Percentiles rank a stretch among this genome's conserved stretches.
These are phyloP conservation scores for Russula sp. DNA, from an alignment of 768 basidiomycete genomes.

Conservation along the genomic window DNA sequence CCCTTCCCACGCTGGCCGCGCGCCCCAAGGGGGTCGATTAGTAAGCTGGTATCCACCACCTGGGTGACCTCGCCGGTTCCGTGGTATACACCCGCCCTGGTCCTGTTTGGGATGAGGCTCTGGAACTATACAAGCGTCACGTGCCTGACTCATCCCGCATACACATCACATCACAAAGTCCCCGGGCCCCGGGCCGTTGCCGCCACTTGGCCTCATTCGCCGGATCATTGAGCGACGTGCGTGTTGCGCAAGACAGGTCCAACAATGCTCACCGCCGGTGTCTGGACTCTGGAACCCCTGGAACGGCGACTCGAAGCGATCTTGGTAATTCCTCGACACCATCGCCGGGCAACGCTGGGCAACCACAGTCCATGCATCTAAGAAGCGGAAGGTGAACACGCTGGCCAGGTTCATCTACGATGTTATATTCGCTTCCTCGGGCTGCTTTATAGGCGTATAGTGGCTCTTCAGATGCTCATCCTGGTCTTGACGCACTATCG, in stretches of 20 bases:
- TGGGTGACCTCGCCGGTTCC: no score
- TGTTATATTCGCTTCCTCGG: background rate
- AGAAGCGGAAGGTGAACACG: conserved; percentile 1
- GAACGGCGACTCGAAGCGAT: conserved; percentile 2
- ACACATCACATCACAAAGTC: no score
- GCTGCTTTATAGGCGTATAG: background rate
- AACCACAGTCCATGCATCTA: conserved; percentile 3
- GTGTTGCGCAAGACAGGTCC: conserved; percentile 3
- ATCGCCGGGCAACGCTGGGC: background rate
- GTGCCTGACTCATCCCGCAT: background rate
- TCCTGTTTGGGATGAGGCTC: no score
- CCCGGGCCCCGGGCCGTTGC: no score
- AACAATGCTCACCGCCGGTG: no score
- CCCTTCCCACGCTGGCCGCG: no score
- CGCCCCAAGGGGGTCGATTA: no score
- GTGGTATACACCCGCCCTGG: no score
- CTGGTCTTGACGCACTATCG: background rate
- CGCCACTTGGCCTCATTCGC: conserved; percentile 6
- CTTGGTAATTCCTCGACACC: background rate
- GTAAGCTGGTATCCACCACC: no score
- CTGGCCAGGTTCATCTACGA: background rate
- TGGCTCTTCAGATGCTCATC: background rate
- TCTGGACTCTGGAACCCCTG: background rate
- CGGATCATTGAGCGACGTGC: background rate
- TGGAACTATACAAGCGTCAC: background rate